These are phyloP conservation scores for Lichtheimia ornata DNA, from an alignment of 371 early-diverging fungal genomes.

Conservation along the genomic window DNA sequence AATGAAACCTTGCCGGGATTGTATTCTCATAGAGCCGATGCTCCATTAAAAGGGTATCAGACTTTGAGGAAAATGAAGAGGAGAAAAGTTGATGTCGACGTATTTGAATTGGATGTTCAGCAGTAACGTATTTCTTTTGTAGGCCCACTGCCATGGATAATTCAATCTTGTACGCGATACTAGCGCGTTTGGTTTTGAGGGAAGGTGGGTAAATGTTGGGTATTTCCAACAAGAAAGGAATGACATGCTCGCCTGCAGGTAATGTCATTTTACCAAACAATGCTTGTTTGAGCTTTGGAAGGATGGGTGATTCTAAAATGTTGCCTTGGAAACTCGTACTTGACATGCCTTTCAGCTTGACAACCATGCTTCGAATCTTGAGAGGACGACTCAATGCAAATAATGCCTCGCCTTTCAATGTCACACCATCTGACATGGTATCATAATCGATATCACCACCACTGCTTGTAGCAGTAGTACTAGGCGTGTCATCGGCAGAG, in stretches of 20 bases:
- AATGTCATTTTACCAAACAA: slow-evolving; percentile 19
- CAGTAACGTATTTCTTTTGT: slow-evolving; percentile 21
- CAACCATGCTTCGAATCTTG: slow-evolving; percentile 17
- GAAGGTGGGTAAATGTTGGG: slow-evolving; percentile 23
- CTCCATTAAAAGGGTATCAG: slow-evolving; percentile 17
- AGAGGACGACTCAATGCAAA: slow-evolving; percentile 17
- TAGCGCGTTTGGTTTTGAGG: slow-evolving; percentile 22
- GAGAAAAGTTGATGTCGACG: slow-evolving; percentile 21
- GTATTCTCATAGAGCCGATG: slow-evolving; percentile 20
- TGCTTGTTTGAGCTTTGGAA: slow-evolving; percentile 22
- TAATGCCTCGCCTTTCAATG: slow-evolving; percentile 15
- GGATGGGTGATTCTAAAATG: slow-evolving; percentile 7
- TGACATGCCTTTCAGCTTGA: slow-evolving; percentile 23
- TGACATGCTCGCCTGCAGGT: slow-evolving; percentile 19
- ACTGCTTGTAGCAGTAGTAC: background rate
- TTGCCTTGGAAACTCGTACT: slow-evolving; percentile 1
- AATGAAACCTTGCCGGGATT: slow-evolving; percentile 27
- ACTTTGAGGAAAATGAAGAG: slow-evolving; percentile 11
- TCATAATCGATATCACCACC: background rate
- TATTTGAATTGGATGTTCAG: slow-evolving; percentile 21
- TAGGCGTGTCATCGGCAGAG: background rate
- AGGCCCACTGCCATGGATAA: slow-evolving; percentile 17
- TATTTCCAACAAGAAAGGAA: slow-evolving; percentile 22
- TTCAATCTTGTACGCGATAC: slow-evolving; percentile 23
- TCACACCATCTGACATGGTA: background rate